Conservation (phyloP, 495 filamentous ascomycete species). For the Aspergillus campestris region DNA sequence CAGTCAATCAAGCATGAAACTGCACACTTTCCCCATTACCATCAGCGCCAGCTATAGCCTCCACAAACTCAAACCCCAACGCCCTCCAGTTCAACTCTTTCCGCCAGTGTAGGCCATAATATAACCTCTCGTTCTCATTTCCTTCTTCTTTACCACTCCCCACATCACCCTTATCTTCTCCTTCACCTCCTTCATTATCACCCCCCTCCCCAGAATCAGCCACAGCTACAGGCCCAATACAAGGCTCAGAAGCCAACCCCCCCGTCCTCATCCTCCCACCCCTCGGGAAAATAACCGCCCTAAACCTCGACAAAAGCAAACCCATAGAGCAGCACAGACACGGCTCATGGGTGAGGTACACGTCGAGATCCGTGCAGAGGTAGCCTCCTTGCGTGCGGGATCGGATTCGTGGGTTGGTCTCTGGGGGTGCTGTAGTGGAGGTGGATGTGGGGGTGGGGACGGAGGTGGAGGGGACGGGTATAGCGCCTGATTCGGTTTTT, state of each 20-base stretch:
- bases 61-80: slow-evolving; percentile 71
- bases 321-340: slow-evolving; percentile 97
- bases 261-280: slow-evolving; percentile 34
- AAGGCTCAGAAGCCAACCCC: slow-evolving; percentile 33
- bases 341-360: slow-evolving; percentile 90
- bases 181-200: slow-evolving; percentile 20
- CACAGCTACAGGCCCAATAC: slow-evolving; percentile 12
- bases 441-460: slow-evolving; percentile 1
- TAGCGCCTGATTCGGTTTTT: slow-evolving; percentile 6
- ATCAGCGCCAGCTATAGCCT: slow-evolving; percentile 10
- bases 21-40: background rate
- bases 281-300: slow-evolving; percentile 66
- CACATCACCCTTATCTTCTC: slow-evolving; percentile 7
- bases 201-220: slow-evolving; percentile 27
- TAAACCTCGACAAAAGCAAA: slow-evolving; percentile 82
- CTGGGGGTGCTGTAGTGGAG: too few species aligned
- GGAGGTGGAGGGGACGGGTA: background rate
- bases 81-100: slow-evolving; percentile 91
- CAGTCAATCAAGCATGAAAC: too few species aligned
- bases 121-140: slow-evolving; percentile 19
- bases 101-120: slow-evolving; percentile 85
- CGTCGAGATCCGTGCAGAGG: slow-evolving; percentile 81
- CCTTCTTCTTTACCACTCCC: too few species aligned
- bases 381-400: slow-evolving; percentile 63
- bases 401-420: slow-evolving; percentile 30